phyloP scores from a whole-genome alignment of 129 eudicot species.

The Flaveria robusta region DNA sequence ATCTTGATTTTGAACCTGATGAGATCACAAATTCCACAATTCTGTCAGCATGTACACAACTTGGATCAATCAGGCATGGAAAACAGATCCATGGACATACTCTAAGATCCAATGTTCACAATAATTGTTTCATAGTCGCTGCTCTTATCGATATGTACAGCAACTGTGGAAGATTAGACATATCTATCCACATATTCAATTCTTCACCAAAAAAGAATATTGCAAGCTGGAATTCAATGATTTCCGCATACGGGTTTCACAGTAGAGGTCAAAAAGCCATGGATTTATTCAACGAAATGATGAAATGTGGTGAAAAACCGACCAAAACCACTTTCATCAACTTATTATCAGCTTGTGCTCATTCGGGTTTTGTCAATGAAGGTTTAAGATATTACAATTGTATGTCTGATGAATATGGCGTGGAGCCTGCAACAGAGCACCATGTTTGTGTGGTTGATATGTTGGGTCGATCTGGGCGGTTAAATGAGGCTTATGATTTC shows the following conservation, averaged over 20 bases:
- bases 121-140: slow-evolving; percentile 49
- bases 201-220: slow-evolving; percentile 37
- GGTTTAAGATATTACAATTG: slow-evolving; percentile 43
- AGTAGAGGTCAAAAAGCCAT: slow-evolving; percentile 53
- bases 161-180: slow-evolving; percentile 62
- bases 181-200: slow-evolving; percentile 39
- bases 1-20: slow-evolving; percentile 59
- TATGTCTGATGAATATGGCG: slow-evolving; percentile 47
- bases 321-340: slow-evolving; percentile 56
- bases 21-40: slow-evolving; percentile 59
- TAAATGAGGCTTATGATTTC: slow-evolving; percentile 55
- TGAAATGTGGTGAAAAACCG: slow-evolving; percentile 42
- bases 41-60: slow-evolving; percentile 58
- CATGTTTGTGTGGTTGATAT: slow-evolving; percentile 66
- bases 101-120: slow-evolving; percentile 38
- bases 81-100: slow-evolving; percentile 61
- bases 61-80: slow-evolving; percentile 54
- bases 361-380: slow-evolving; percentile 53
- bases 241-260: slow-evolving; percentile 68
- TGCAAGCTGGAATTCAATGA: slow-evolving; percentile 70
- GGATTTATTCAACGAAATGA: slow-evolving; percentile 49
- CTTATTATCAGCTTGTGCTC: slow-evolving; percentile 68
- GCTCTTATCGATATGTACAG: slow-evolving; percentile 71
- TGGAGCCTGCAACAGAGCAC: slow-evolving; percentile 53
- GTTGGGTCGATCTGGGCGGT: slow-evolving; percentile 59